Conservation (phyloP, 2,329 filamentous ascomycete genomes). For the Coniosporium tulheliwenetii region DNA sequence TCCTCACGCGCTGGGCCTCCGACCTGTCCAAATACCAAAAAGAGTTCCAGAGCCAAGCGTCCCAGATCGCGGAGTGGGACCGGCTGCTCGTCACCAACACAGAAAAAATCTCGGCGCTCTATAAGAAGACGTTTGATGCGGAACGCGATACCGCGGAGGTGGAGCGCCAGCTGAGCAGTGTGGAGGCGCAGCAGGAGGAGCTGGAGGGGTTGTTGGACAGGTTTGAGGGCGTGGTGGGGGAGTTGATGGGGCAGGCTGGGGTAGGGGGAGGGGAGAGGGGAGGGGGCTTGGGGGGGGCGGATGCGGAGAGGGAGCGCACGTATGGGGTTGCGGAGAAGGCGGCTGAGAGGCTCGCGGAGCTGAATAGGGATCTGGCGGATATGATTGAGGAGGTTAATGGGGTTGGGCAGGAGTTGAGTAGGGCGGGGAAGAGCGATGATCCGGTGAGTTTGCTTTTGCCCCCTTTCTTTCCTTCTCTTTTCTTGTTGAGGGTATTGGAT, state of each 20-base stretch:
- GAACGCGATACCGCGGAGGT: constrained; percentile 88
- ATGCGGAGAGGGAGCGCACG: constrained; percentile 89
- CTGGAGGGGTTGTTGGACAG: constrained; percentile 74
- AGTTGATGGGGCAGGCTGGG: constrained; percentile 68
- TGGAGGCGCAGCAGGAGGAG: constrained; percentile 88
- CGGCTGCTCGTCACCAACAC: constrained; percentile 83
- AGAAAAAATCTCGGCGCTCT: constrained; percentile 87
- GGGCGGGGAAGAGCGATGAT: constrained; percentile 76
- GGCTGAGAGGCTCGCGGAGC: constrained; percentile 78
- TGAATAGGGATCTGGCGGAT: constrained; percentile 79
- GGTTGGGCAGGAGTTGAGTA: constrained; percentile 77
- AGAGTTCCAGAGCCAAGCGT: constrained; percentile 82
- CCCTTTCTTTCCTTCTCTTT: background rate
- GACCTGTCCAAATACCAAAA: constrained; percentile 94
- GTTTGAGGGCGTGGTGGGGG: constrained; percentile 84
- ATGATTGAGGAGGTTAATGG: constrained; percentile 99
- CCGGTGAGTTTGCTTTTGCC: constrained; percentile 42
- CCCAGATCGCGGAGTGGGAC: constrained; percentile 81
- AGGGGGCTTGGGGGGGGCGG: constrained; percentile 69
- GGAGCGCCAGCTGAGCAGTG: constrained; percentile 73
- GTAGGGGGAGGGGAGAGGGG: constrained; percentile 30
- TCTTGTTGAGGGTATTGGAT: background rate
- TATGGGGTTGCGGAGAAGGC: constrained; percentile 83
- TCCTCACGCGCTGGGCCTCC: constrained; percentile 90
- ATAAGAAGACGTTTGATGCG: constrained; percentile 81